Conservation (phyloP, 2,329 filamentous ascomycete genomes). For the Gliomastix tumulicola region DNA sequence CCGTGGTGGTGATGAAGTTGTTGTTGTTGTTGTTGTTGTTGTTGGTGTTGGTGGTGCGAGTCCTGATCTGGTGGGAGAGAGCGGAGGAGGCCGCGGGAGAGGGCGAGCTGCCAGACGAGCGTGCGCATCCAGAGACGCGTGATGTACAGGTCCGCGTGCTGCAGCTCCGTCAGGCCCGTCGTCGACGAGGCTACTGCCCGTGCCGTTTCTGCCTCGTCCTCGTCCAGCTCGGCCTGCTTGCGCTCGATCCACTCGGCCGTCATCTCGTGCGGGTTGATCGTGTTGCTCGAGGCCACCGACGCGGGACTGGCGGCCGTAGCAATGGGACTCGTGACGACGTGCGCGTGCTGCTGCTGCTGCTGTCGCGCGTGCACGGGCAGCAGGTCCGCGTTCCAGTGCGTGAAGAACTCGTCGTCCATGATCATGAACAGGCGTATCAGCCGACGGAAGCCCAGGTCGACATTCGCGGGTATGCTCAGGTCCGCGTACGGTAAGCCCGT, state of each 20-base stretch:
- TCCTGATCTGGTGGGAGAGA: constrained; percentile 21
- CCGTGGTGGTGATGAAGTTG: no score
- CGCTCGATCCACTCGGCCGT: constrained; percentile 30
- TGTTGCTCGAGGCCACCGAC: neutral
- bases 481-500: constrained; percentile 21
- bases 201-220: constrained; percentile 23
- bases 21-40: no score
- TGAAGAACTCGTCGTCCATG: constrained; percentile 28
- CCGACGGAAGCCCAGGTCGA: constrained; percentile 27
- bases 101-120: constrained; percentile 7
- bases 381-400: constrained; percentile 26
- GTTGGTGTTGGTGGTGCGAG: no score
- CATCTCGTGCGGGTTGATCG: no score
- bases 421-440: constrained; percentile 27
- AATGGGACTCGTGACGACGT: neutral
- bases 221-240: constrained; percentile 31
- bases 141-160: constrained; percentile 6
- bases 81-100: constrained; percentile 23
- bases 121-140: constrained; percentile 7
- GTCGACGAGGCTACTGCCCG: constrained; percentile 10
- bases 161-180: constrained; percentile 23
- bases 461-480: constrained; percentile 21
- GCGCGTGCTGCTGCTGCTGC: constrained; percentile 8
- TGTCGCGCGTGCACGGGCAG: no score
- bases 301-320: no score